Evolutionary conservation across 78 protist genomes (phyloP).

Genomic region (Dictyostelium firmibasis): DNA sequence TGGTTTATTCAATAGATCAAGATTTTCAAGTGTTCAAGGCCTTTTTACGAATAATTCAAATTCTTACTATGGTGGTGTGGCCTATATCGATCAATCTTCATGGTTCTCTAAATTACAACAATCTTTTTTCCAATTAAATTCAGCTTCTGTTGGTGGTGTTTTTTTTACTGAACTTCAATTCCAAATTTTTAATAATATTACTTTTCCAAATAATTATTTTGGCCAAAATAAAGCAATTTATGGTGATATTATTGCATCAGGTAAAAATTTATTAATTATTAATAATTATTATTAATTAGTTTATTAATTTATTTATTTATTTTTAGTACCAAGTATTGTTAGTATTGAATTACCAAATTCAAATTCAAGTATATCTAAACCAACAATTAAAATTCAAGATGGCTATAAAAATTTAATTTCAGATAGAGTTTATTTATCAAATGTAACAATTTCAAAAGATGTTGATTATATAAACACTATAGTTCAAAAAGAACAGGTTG

Average conservation of each 20-base stretch:
- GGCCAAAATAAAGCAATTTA: not conserved
- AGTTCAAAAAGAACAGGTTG: not conserved
- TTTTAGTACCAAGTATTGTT: not conserved
- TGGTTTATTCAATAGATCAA: not conserved
- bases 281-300: too few species aligned
- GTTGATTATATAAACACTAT: not conserved
- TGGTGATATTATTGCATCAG: not conserved
- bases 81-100: not conserved
- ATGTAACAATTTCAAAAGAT: not conserved
- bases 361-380: not conserved
- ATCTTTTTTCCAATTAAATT: not conserved
- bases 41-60: not conserved
- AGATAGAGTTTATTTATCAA: not conserved
- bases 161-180: not conserved
- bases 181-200: not conserved
- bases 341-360: not conserved
- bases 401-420: not conserved
- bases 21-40: not conserved
- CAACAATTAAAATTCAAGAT: not conserved
- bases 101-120: not conserved
- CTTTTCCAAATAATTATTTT: not conserved
- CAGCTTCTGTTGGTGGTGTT: not conserved
- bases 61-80: not conserved
- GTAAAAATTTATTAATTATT: not conserved
- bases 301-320: not conserved